Conservation (phyloP, 2,329 filamentous ascomycete species). For the Talaromyces islandicus region DNA sequence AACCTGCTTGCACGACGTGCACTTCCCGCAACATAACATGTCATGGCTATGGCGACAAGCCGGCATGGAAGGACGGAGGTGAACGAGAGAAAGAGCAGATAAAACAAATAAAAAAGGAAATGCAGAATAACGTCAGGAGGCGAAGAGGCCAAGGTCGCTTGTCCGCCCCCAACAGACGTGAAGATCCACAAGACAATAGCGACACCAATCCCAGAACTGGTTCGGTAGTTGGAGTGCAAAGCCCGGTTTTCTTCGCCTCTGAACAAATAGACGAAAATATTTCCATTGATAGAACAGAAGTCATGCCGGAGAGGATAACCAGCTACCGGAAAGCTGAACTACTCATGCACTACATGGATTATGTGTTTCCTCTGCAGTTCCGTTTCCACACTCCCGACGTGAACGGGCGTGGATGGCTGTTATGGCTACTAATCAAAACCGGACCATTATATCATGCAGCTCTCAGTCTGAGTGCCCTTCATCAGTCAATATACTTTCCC, state of each 20-base stretch:
- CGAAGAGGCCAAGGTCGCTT: neutral
- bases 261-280: neutral
- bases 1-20: slow-evolving; percentile 58
- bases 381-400: slow-evolving; percentile 10
- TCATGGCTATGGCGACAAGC: slow-evolving; percentile 7
- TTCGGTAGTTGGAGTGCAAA: neutral
- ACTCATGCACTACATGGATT: slow-evolving; percentile 14
- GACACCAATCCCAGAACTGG: neutral
- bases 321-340: slow-evolving; percentile 13
- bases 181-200: neutral
- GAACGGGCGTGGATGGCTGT: slow-evolving; percentile 12
- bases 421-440: slow-evolving; percentile 12
- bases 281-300: neutral
- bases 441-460: slow-evolving; percentile 13
- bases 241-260: neutral
- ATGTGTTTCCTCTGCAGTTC: slow-evolving; percentile 14
- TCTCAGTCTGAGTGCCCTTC: slow-evolving; percentile 13
- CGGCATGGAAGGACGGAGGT: slow-evolving; percentile 5
- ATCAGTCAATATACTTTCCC: slow-evolving; percentile 10
- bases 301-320: neutral
- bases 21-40: slow-evolving; percentile 16
- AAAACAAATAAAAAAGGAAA: neutral
- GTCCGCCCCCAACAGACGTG: neutral
- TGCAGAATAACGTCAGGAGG: neutral
- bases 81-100: neutral